Evolutionary conservation across 306 rosid genomes (phyloP), one percentile per base, ranked within the genome.

Genomic region (Prosopis cineraria): DNA sequence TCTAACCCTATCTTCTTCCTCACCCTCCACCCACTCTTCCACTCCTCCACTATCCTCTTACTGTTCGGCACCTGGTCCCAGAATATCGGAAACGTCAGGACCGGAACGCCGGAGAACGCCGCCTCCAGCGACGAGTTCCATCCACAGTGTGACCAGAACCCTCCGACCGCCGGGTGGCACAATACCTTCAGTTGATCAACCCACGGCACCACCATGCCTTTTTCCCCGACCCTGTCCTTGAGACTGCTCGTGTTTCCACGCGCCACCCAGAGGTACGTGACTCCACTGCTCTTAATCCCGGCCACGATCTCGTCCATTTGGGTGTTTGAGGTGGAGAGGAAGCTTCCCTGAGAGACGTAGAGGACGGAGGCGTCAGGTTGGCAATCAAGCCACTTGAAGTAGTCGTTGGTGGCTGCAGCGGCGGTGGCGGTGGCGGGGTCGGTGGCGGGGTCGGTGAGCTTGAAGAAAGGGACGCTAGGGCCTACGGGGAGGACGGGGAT

Each of bases 281-380:
- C 50, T 8, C 79, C 84, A 16, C 86, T 75, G 19, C 41, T 5
- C 3, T 7, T 71, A 7, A 85, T 25, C 29, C 82, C 84, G 0
- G 69, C 67, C 0, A 75, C 77, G 10, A 85, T 78, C 58, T 78
- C 84, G 0, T 56, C 82, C 79, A 85, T 62, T 50, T 82, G 86
- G 77, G 70, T 39, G 20, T 39, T 50, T 2, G 86, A 85, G 22
- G 81, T 86, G 0, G 84, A 78, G 20, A 78, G 77, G 10, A 70
- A 85, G 69, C 88, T 81, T 6, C 88, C 86, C 68, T 81, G 27
- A 19, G 85, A 85, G 39, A 85, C 74, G 83, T 85, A 81, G 75
- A 81, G 24, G 52, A 78, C 84, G 0, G 83, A 81, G 5, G n/a
- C 75, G 2, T 4, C 25, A 0, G 85, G 73, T 24, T 81, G 88